These are phyloP conservation scores for Davidsoniella eucalypti DNA, from an alignment of 2,329 filamentous ascomycete genomes.

Conservation along the genomic window DNA sequence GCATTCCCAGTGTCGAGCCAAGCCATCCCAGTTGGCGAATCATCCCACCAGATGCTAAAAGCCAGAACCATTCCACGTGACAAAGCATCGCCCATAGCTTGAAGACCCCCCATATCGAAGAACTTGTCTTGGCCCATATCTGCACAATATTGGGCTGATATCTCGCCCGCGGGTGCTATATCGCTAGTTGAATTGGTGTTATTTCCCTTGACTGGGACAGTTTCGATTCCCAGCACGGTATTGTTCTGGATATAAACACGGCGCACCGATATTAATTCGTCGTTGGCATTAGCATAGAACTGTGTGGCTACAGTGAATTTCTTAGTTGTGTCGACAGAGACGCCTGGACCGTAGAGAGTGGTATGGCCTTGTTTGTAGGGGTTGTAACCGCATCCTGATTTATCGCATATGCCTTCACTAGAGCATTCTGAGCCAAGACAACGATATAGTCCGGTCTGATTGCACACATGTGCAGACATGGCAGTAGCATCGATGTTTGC, in stretches of 20 bases:
- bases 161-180: too few relatives aligned
- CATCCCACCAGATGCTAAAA: slow-evolving; percentile 39
- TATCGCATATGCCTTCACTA: slow-evolving; percentile 14
- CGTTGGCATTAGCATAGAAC: slow-evolving; percentile 21
- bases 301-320: slow-evolving; percentile 47
- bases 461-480: slow-evolving; percentile 40
- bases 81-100: slow-evolving; percentile 37
- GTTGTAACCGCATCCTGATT: slow-evolving; percentile 33
- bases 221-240: too few relatives aligned
- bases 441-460: slow-evolving; percentile 14
- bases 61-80: slow-evolving; percentile 45
- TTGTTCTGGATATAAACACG: too few relatives aligned
- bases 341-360: slow-evolving; percentile 42
- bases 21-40: slow-evolving; percentile 47
- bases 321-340: slow-evolving; percentile 38
- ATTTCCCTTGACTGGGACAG: too few relatives aligned
- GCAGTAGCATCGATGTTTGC: slow-evolving; percentile 41
- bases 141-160: too few relatives aligned
- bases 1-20: slow-evolving; percentile 53
- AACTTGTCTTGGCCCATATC: slow-evolving; percentile 22
- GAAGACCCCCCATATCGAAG: slow-evolving; percentile 36
- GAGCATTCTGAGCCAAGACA: slow-evolving; percentile 11
- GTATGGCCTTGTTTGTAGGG: slow-evolving; percentile 36
- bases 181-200: too few relatives aligned
- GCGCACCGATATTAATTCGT: too few relatives aligned